Conservation (phyloP, 2,329 filamentous ascomycete genomes). For the Allantophomopsis cytisporea region DNA sequence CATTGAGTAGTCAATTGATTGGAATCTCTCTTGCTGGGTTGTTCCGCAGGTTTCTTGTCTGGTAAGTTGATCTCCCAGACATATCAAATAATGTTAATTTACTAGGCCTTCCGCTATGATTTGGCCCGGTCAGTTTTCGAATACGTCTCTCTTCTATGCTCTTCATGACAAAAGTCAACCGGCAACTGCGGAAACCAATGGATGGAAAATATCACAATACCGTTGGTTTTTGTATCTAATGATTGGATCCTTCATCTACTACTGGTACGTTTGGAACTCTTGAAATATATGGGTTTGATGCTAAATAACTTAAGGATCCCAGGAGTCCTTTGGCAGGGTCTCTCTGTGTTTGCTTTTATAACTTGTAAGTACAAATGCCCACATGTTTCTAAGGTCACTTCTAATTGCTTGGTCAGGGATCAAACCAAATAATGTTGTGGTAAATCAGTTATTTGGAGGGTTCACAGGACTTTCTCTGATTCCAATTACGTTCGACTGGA, state of each 20-base stretch:
- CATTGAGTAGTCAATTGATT: constrained; percentile 46
- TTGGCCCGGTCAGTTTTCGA: constrained; percentile 43
- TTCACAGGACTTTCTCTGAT: constrained; percentile 50
- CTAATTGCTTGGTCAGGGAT: constrained; percentile 25
- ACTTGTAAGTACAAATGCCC: constrained; percentile 31
- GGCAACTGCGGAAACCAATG: constrained; percentile 29
- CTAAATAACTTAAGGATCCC: constrained; percentile 35
- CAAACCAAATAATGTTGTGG: constrained; percentile 48
- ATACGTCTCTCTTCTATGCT: constrained; percentile 29
- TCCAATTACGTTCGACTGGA: constrained; percentile 68
- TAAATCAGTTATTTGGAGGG: constrained; percentile 65
- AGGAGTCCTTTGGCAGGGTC: constrained; percentile 17
- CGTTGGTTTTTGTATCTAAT: constrained; percentile 30
- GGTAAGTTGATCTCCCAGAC: constrained; percentile 4
- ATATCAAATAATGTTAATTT: not conserved
- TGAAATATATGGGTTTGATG: constrained; percentile 50
- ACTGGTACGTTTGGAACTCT: constrained; percentile 47
- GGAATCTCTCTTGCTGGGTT: constrained; percentile 51
- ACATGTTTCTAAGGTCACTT: not conserved
- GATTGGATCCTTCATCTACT: constrained; percentile 30
- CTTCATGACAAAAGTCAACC: constrained; percentile 49
- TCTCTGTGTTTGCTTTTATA: constrained; percentile 47
- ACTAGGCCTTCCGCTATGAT: constrained; percentile 45
- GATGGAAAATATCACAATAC: constrained; percentile 30
- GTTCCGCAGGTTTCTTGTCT: constrained; percentile 40